Evolutionary conservation across 495 filamentous ascomycete species (phyloP).

Genomic region (Hyphodiscus hymeniophilus): DNA sequence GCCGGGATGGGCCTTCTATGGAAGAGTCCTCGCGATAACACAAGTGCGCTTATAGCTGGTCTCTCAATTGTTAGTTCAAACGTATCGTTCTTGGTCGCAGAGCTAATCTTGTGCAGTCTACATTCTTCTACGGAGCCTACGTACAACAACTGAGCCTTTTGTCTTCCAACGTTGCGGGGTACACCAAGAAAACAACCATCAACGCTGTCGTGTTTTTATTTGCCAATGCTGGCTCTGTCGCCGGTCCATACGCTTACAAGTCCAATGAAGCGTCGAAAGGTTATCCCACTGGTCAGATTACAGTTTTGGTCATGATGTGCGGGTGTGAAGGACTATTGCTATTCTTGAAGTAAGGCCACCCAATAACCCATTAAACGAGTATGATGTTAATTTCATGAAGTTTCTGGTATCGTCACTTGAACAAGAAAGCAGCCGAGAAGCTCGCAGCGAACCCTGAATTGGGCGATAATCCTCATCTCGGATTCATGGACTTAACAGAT

Average conservation of each 20-base stretch:
- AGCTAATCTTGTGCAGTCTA: too few species aligned
- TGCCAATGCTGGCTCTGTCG: not conserved
- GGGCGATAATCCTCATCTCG: slow-evolving; percentile 37
- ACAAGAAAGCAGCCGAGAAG: not conserved
- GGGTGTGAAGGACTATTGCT: slow-evolving; percentile 44
- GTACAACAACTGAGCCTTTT: not conserved
- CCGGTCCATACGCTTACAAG: not conserved
- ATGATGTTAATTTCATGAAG: not conserved
- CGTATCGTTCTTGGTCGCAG: too few species aligned
- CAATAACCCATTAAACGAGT: not conserved
- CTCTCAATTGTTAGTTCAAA: slow-evolving; percentile 5
- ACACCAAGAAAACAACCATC: not conserved
- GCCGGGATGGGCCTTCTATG: not conserved
- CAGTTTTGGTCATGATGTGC: not conserved
- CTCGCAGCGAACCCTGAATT: not conserved
- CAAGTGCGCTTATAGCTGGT: not conserved
- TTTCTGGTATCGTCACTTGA: not conserved
- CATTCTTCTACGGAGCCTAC: not conserved
- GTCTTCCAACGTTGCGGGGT: not conserved
- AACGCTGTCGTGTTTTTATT: not conserved
- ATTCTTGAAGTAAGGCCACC: slow-evolving; percentile 29
- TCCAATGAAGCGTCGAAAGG: not conserved
- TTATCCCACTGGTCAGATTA: not conserved
- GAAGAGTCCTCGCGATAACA: not conserved
- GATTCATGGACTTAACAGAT: slow-evolving; percentile 22